Evolutionary conservation across 1,139 yeast species (phyloP).

Genomic region (Hyphopichia wangnamkhiaoensis): DNA sequence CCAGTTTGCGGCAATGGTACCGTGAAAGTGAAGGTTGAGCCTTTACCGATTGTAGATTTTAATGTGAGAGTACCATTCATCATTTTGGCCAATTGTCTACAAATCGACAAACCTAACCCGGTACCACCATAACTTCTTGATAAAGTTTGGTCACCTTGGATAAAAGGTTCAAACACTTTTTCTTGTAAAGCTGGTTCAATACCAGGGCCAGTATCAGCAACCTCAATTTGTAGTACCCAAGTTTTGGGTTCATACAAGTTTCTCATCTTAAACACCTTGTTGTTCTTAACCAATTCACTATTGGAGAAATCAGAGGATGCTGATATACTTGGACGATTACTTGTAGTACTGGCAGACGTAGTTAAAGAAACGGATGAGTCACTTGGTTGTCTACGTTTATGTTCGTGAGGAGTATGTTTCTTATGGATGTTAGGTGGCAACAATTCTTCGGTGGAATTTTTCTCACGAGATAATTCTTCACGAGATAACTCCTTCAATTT

Average conservation of each 20-base stretch:
- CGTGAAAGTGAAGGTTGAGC: constrained; percentile 77
- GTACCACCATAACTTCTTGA: constrained; percentile 94
- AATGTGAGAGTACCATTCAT: constrained; percentile 82
- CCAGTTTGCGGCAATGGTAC: constrained; percentile 77
- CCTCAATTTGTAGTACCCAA: constrained; percentile 73
- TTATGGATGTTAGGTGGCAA: background rate
- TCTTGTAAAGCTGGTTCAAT: constrained; percentile 77
- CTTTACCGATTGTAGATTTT: constrained; percentile 69
- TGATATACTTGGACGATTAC: background rate
- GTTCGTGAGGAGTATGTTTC: background rate
- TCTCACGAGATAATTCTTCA: constrained; percentile 2
- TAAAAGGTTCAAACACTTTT: constrained; percentile 91
- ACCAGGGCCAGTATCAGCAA: constrained; percentile 91
- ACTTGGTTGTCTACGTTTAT: background rate
- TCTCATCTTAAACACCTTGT: constrained; percentile 36
- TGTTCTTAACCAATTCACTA: constrained; percentile 30
- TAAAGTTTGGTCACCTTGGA: constrained; percentile 94
- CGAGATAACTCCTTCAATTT: constrained; percentile 3
- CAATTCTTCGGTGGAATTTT: background rate
- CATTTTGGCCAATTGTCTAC: constrained; percentile 85
- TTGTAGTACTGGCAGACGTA: background rate
- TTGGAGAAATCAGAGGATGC: constrained; percentile 8
- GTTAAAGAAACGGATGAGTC: background rate
- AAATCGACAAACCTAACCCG: constrained; percentile 84
- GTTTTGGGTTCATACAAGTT: constrained; percentile 42